Base-by-base conservation (phyloP, 2,329 filamentous ascomycete species). In the Nothopassalora personata region DNA sequence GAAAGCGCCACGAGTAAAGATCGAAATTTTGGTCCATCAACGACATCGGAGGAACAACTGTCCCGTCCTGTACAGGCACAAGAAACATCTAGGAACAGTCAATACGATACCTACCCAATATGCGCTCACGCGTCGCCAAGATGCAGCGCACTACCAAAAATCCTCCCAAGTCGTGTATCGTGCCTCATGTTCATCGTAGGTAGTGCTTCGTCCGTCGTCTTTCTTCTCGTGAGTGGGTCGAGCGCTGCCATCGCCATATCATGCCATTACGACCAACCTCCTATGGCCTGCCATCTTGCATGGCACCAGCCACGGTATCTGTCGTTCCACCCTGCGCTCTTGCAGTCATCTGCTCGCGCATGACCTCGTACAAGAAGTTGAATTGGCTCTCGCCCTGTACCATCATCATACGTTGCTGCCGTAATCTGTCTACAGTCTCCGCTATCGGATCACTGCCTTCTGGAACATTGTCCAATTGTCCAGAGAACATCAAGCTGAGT, bases 371-470 rank as follows among this genome's bases (percentile, higher is more conserved):
- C 58, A 99, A 83, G 72, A 97, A 97, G 39, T 84, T 76, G 68
- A 89, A 94, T 73, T 99, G 94, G 51, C 82, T 73, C 67, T 93
- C 89, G 49, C 89, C 87, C 76, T 97, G 94, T 5, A 99, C 94
- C 94, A 99, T 99, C 75, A 87, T 90, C 78, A 90, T 89, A 18
- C 94, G 84, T 78, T 99, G 94, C 73, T 93, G 85, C 48, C 94
- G 84, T 57, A 99, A 81, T 60, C 79, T 76, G 67, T 96, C 88
- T 56, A 99, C 92, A 0, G 89, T 88, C 18, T 88, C 81, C 65
- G 86, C 89, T 45, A 99, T 82, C 2, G 88, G 83, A 68, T 97
- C 92, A 28, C 75, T 70, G 50, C 80, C 76, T 10, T 79, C 74
- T 8, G 75, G 64, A 8, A 70, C 19, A 58, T 70, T 67, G 48